Evolutionary conservation across 768 basidiomycete genomes (phyloP).

Genomic region (Mrakia frigida): DNA sequence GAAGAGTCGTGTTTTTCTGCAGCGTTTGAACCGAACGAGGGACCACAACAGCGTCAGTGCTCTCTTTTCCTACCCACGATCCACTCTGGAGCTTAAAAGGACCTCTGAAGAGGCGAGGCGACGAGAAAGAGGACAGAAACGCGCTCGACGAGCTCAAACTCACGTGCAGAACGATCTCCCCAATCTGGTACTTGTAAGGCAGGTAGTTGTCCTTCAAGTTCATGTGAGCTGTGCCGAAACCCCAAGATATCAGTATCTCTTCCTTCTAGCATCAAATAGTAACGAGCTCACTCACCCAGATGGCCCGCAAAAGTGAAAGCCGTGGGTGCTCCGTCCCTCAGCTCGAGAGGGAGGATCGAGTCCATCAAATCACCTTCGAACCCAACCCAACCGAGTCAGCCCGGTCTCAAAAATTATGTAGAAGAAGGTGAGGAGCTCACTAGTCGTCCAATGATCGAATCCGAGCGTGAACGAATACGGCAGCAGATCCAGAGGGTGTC

Average conservation of each 20-base stretch:
- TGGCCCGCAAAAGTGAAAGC: constrained; percentile 88
- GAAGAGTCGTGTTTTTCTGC: constrained; percentile 78
- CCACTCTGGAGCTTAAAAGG: no score
- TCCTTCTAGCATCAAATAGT: background rate
- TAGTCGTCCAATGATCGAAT: constrained; percentile 85
- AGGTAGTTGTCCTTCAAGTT: constrained; percentile 87
- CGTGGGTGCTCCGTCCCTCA: constrained; percentile 71
- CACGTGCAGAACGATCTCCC: constrained; percentile 86
- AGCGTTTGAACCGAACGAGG: background rate
- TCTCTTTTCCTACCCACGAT: background rate
- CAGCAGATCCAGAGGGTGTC: background rate
- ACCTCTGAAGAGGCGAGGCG: background rate
- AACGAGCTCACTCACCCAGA: constrained; percentile 57
- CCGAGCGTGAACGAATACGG: constrained; percentile 54
- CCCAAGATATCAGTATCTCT: background rate
- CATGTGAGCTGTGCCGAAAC: constrained; percentile 62
- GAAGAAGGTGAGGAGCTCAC: constrained; percentile 47
- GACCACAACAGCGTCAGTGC: background rate
- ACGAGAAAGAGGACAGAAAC: background rate
- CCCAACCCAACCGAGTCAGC: background rate
- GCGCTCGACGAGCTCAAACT: constrained; percentile 42
- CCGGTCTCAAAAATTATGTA: background rate
- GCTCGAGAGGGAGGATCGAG: constrained; percentile 69
- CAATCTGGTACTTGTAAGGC: constrained; percentile 85
- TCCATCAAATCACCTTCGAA: constrained; percentile 61